phyloP scores from a whole-genome alignment of 2,329 filamentous ascomycete genomes.

The Claviceps maximensis region DNA sequence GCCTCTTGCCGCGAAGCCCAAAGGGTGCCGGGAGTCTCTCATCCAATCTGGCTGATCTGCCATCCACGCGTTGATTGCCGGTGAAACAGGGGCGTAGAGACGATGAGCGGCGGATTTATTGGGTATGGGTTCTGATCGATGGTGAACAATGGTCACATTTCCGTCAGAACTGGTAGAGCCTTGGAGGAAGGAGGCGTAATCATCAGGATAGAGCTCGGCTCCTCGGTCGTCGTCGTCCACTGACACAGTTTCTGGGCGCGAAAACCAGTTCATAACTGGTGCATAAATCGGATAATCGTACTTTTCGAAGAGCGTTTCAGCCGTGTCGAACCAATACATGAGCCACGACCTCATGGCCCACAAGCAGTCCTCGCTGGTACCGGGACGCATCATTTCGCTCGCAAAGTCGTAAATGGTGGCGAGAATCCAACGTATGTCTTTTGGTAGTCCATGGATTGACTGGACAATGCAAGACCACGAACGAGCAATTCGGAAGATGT shows the following conservation, averaged over 20 bases:
- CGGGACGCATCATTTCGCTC: slow-evolving; percentile 14
- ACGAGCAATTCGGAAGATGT: slow-evolving; percentile 16
- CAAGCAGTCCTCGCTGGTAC: slow-evolving; percentile 7
- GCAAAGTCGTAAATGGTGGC: slow-evolving; percentile 19
- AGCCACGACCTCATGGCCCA: slow-evolving; percentile 18
- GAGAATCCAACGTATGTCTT: slow-evolving; percentile 19
- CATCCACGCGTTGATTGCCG: slow-evolving; percentile 6
- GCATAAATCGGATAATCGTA: slow-evolving; percentile 7
- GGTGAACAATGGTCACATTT: slow-evolving; percentile 1
- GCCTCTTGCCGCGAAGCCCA: slow-evolving; percentile 5
- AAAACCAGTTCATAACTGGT: slow-evolving; percentile 17
- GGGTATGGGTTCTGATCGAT: background rate
- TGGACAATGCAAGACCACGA: slow-evolving; percentile 20
- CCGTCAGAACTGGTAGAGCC: slow-evolving; percentile 1
- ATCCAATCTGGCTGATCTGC: slow-evolving; percentile 3
- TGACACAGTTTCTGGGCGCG: slow-evolving; percentile 6
- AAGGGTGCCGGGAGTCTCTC: background rate
- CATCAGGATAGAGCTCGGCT: background rate
- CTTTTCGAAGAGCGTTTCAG: slow-evolving; percentile 12
- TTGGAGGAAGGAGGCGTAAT: background rate
- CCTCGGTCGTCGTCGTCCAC: background rate
- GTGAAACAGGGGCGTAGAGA: background rate
- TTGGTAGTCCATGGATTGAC: slow-evolving; percentile 11
- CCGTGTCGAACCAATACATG: slow-evolving; percentile 15
- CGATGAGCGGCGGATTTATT: background rate